Conservation (phyloP, 768 basidiomycete species). For the Phylloporus rhodoxanthus region DNA sequence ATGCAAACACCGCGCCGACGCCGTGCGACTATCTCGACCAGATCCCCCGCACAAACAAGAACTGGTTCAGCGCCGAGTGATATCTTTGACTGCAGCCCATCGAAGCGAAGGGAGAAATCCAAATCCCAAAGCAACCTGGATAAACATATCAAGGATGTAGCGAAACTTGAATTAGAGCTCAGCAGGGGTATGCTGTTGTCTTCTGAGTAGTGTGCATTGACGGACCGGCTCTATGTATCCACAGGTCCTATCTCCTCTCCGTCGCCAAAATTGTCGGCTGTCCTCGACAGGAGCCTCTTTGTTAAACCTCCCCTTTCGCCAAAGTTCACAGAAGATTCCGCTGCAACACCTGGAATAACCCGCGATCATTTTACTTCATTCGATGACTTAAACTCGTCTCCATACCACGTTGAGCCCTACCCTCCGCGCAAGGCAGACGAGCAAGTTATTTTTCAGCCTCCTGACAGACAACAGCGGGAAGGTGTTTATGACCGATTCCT, state of each 20-base stretch:
- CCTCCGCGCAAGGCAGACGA: slow-evolving; percentile 42
- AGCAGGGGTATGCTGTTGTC: slow-evolving; percentile 45
- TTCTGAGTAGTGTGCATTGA: neutral
- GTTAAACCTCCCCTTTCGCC: slow-evolving; percentile 44
- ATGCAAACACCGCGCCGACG: slow-evolving; percentile 35
- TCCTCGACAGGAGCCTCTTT: slow-evolving; percentile 66
- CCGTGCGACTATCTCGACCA: slow-evolving; percentile 64
- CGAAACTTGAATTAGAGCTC: slow-evolving; percentile 59
- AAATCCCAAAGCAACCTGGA: slow-evolving; percentile 61
- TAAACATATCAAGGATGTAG: slow-evolving; percentile 61
- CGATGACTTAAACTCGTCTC: slow-evolving; percentile 54
- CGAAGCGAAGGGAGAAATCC: slow-evolving; percentile 61
- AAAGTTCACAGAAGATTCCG: slow-evolving; percentile 36
- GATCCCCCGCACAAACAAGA: slow-evolving; percentile 44
- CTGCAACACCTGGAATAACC: slow-evolving; percentile 20
- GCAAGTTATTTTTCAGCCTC: slow-evolving; percentile 41
- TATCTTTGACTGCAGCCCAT: slow-evolving; percentile 47
- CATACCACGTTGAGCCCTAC: slow-evolving; percentile 60
- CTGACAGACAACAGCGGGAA: slow-evolving; percentile 57
- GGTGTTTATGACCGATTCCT: slow-evolving; percentile 78
- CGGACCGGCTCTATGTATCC: neutral
- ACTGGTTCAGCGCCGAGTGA: slow-evolving; percentile 20
- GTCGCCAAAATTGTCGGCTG: slow-evolving; percentile 54
- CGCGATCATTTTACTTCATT: slow-evolving; percentile 16
- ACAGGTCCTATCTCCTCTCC: slow-evolving; percentile 34